A percentile compares a stretch with the other conserved stretches of the same genome.
Evolutionary conservation across 768 basidiomycete genomes (phyloP).

Genomic region (Suillus placidus): DNA sequence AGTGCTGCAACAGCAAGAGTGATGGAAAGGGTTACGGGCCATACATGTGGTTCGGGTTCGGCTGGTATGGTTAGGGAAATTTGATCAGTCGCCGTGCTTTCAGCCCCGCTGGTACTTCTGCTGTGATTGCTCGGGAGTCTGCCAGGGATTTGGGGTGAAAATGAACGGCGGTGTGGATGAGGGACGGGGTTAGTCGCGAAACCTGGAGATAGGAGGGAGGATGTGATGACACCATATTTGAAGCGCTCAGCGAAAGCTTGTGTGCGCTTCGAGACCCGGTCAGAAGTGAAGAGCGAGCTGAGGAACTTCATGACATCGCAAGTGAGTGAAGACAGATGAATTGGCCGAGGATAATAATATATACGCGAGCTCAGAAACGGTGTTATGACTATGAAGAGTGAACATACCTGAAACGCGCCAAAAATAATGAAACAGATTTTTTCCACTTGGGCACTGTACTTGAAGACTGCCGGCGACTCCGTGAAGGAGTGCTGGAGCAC

Average conservation of each 20-base stretch:
- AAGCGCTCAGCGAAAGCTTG: constrained; percentile 73
- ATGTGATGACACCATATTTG: constrained; percentile 84
- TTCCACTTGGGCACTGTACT: constrained; percentile 30
- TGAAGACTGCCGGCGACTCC: constrained; percentile 12
- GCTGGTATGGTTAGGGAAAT: constrained; percentile 30
- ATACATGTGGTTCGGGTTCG: constrained; percentile 40
- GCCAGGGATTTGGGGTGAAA: constrained; percentile 49
- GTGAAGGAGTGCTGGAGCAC: constrained; percentile 23
- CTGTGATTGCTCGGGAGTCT: constrained; percentile 42
- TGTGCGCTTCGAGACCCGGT: constrained; percentile 37
- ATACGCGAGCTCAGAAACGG: constrained; percentile 16
- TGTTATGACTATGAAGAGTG: constrained; percentile 16
- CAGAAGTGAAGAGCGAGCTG: constrained; percentile 38
- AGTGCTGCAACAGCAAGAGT: constrained; percentile 44
- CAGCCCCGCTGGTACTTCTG: constrained; percentile 44
- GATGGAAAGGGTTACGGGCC: constrained; percentile 43
- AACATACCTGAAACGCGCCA: constrained; percentile 41
- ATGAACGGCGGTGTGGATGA: constrained; percentile 34
- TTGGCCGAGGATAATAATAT: constrained; percentile 4
- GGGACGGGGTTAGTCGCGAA: constrained; percentile 44
- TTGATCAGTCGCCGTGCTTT: constrained; percentile 27
- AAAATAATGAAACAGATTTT: constrained; percentile 29
- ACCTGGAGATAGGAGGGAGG: constrained; percentile 67
- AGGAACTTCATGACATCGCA: constrained; percentile 37
- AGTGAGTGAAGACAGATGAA: constrained; percentile 10